Evolutionary conservation across 2,329 filamentous ascomycete genomes (phyloP), one percentile per base, ranked within the genome.

Genomic region (Macrophomina tecta): DNA sequence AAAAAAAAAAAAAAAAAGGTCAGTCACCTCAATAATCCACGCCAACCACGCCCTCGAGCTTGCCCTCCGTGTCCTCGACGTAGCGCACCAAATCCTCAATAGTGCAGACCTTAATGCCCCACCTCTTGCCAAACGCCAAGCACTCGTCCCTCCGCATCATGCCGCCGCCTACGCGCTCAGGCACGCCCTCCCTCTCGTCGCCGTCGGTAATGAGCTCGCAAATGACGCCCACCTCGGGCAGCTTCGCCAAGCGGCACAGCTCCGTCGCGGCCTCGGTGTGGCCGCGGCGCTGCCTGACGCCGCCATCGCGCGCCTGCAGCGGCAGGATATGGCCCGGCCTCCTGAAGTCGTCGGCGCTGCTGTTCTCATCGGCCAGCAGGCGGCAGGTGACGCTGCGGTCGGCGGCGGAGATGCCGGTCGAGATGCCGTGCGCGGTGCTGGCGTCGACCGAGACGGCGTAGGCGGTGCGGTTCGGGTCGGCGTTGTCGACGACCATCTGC

Each of bases 261-360:
- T 99, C 95, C 4, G 96, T 87, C 9, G 91, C 93, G 1, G 95
- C 95, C 84, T 99, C 95, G 11, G 95, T 99, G 79, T 99, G 95
- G 3, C 95, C 95, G 61, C 84, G 84, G 16, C 95, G 82, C 75
- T 90, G 89, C 65, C 92, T 84, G 5, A 98, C 92, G 36, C 94
- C 94, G 16, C 95, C 95, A 32, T 87, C 84, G 16, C 88, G 84
- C 14, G 94, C 91, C 73, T 90, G 87, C 74, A 99, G 83, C 3
- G 95, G 95, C 71, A 99, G 87, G 32, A 98, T 88, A 79, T 99
- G 95, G 5, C 95, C 95, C 0, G 95, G 95, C 40, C 94, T 82
- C 66, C 94, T 85, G 78, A 99, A 91, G 72, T 85, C 85, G 8
- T 81, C 82, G 4, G 87, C 79, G 12, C 82, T 85, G 18, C 81